A percentile compares a stretch with the other conserved stretches of the same genome.
Conservation (phyloP, 257 asterid species). For the Henckelia pumila region DNA sequence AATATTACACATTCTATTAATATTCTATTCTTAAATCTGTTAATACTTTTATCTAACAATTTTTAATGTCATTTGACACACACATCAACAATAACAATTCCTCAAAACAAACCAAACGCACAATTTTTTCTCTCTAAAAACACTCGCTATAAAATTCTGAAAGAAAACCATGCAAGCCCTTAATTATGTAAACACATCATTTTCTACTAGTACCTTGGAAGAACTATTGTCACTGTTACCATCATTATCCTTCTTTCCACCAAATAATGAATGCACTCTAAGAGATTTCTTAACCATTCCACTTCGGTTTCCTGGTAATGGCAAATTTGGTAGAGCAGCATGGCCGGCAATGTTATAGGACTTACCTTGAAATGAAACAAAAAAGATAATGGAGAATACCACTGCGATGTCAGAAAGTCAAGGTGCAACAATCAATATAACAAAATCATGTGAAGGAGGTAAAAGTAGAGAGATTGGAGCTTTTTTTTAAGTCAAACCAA, state of each 20-base stretch:
- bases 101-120: not conserved
- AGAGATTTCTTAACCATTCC: constrained; percentile 45
- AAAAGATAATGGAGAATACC: constrained; percentile 18
- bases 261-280: constrained; percentile 58
- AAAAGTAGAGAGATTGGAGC: not conserved
- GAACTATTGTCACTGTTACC: constrained; percentile 50
- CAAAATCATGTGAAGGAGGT: not conserved
- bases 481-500: not conserved
- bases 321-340: constrained; percentile 30
- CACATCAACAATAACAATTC: not conserved
- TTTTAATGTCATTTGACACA: not conserved
- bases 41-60: not conserved
- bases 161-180: not conserved
- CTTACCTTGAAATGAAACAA: constrained; percentile 36
- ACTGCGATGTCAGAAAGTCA: constrained; percentile 1
- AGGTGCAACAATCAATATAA: not conserved
- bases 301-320: constrained; percentile 32
- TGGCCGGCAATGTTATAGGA: constrained; percentile 27
- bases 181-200: not conserved
- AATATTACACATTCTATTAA: too few relatives aligned
- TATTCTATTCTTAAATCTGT: not conserved
- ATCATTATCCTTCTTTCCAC: constrained; percentile 53
- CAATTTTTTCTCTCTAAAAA: not conserved
- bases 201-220: constrained; percentile 45
- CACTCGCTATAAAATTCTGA: not conserved